A percentile compares a stretch with the other conserved stretches of the same genome.
Conservation (phyloP, 1,284 basidiomycete genomes). For the Rhizoctonia solani region DNA sequence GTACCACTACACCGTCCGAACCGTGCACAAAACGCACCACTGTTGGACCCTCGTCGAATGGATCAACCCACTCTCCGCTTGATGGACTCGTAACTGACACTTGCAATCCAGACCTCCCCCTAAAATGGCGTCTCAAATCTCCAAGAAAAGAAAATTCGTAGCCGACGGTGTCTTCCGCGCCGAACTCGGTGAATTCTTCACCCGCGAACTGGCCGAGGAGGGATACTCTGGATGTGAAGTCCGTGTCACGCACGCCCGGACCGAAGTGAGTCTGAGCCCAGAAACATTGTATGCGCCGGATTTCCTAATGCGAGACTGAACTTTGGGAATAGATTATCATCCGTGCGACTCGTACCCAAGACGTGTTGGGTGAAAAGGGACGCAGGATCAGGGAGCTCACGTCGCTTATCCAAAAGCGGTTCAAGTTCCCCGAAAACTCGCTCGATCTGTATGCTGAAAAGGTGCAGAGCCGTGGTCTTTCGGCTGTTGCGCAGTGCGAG, state of each 20-base stretch:
- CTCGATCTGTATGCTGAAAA: constrained; percentile 99
- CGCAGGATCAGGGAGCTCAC: constrained; percentile 99
- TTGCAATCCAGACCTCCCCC: not conserved
- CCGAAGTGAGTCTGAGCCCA: constrained; percentile 65
- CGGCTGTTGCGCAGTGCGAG: constrained; percentile 99
- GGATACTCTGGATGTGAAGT: constrained; percentile 99
- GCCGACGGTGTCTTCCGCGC: constrained; percentile 99
- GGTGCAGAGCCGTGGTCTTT: constrained; percentile 98
- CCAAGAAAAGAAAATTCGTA: constrained; percentile 96
- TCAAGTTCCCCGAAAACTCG: constrained; percentile 99
- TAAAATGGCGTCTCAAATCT: constrained; percentile 81
- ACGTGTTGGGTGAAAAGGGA: constrained; percentile 99
- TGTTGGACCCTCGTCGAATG: too few species aligned
- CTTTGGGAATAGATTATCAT: constrained; percentile 84
- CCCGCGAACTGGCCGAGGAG: constrained; percentile 98
- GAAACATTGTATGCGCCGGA: too few species aligned
- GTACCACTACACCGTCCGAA: not conserved
- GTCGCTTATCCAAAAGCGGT: constrained; percentile 97
- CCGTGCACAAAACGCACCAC: too few species aligned
- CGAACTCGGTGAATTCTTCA: constrained; percentile 98
- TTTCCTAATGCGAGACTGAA: constrained; percentile 25
- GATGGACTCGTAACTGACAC: too few species aligned
- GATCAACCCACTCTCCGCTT: too few species aligned
- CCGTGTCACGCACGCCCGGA: constrained; percentile 98
- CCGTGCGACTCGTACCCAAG: constrained; percentile 99